Percentiles rank a stretch among this genome's conserved stretches.
Evolutionary conservation across 2,329 filamentous ascomycete genomes (phyloP).

Genomic region (Boeremia exigua): DNA sequence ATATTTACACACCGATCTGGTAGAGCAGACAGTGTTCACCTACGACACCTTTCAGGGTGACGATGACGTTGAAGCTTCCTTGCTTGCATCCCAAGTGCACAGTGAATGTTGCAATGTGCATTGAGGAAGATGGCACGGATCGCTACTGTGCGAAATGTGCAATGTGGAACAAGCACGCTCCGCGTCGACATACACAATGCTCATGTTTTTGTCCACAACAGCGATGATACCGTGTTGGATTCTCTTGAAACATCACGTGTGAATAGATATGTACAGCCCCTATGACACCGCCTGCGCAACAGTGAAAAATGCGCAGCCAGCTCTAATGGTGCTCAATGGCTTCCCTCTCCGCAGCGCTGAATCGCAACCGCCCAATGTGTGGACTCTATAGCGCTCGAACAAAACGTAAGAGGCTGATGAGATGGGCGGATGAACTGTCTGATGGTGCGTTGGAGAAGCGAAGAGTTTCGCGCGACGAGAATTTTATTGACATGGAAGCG

Average conservation of each 20-base stretch:
- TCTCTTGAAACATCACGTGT: background rate
- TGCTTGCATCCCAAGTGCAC: background rate
- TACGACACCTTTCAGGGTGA: background rate
- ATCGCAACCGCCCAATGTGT: constrained; percentile 59
- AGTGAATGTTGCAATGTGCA: no score
- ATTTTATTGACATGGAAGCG: constrained; percentile 25
- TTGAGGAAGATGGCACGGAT: no score
- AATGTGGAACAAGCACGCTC: no score
- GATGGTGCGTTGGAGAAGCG: constrained; percentile 44
- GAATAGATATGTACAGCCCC: constrained; percentile 69
- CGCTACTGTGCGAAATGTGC: no score
- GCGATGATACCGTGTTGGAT: background rate
- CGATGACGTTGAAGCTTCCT: background rate
- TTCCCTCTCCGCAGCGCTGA: constrained; percentile 65
- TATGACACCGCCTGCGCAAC: constrained; percentile 87
- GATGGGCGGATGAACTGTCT: constrained; percentile 50
- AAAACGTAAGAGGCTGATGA: constrained; percentile 48
- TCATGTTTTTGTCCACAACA: background rate
- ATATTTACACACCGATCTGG: background rate
- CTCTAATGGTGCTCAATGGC: constrained; percentile 69
- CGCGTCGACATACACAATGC: no score
- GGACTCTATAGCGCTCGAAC: constrained; percentile 42
- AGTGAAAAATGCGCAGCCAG: constrained; percentile 68
- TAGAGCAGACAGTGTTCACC: background rate
- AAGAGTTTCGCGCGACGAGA: constrained; percentile 18